Base-by-base conservation (phyloP, 305 asterid species). In the Solanum hybrid region DNA sequence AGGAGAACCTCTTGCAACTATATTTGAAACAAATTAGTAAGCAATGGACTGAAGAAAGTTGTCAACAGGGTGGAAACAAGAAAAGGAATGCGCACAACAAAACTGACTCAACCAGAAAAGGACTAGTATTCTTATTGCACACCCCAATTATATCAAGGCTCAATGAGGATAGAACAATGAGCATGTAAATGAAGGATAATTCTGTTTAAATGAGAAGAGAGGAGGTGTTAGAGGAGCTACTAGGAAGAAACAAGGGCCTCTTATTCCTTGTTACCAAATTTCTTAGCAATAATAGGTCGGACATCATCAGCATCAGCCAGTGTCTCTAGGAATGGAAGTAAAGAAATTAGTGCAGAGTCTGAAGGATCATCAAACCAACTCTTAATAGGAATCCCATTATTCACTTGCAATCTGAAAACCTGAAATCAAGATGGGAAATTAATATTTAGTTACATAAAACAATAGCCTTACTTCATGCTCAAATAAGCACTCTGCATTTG, bases 241-340 rank as follows among this genome's bases (percentile, higher is more conserved):
- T 86, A 91, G 92, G 89, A 92, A 93, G 92, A 90, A 93, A 93
- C 97, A 94, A 94, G 97, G 95, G 93, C 92, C 96, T 92, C 93
- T 97, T 94, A 96, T 93, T 97, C 99, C 97, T 95, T 93, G 98
- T 97, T 97, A 96, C 98, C 98, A 89, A 97, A 97, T 95, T 92
- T 95, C 95, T 92, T 94, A 89, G 99, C 99, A 93, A 97, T 95
- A 94, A 97, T 89, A 86, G 99, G 99, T 39, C 99, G 98, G 37
- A 97, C 99, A 90, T 97, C 99, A 88, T 97, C 96, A 78, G 95
- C 97, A 90, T 92, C 95, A 90, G 90, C 98, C 98, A 97, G 94
- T 57, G 95, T 94, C 97, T 97, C 99, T 74, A 97, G 92, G 93
- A 97, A 97, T 31, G 99, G 99, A 91, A 97, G 98, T 89, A 97